phyloP scores from a whole-genome alignment of 179 eudicot genomes.

The Carnegiea gigantea region DNA sequence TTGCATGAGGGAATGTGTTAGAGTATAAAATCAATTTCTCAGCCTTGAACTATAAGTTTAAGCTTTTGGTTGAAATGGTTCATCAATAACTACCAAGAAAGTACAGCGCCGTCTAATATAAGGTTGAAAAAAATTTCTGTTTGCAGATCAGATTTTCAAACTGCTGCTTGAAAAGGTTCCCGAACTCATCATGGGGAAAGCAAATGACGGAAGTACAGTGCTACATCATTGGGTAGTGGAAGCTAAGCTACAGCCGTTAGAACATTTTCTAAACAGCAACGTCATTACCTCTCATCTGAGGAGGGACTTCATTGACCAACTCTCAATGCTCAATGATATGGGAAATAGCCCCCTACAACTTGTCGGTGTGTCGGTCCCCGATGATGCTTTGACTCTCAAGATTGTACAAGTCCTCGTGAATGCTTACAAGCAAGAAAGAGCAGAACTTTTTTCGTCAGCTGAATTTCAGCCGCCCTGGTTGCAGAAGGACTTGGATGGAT shows the following conservation, averaged over 20 bases:
- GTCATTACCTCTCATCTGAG: neutral
- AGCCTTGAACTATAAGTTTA: too few species aligned
- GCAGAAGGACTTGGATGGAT: neutral
- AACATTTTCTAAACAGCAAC: neutral
- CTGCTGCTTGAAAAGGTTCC: neutral
- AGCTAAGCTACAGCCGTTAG: neutral
- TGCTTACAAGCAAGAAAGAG: neutral
- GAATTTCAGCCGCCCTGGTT: neutral
- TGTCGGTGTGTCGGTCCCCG: neutral
- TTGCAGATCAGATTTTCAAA: neutral
- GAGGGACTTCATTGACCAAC: neutral
- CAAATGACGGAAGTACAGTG: neutral
- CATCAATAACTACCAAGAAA: too few species aligned
- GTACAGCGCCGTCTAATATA: too few species aligned
- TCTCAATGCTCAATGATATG: neutral
- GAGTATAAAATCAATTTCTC: too few species aligned
- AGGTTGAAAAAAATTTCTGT: too few species aligned
- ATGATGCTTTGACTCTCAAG: neutral
- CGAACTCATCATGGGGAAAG: neutral
- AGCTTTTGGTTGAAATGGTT: too few species aligned
- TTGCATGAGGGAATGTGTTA: too few species aligned
- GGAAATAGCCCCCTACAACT: neutral
- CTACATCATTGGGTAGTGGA: neutral
- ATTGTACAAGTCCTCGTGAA: neutral
- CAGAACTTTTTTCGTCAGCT: neutral